phyloP scores from a whole-genome alignment of 768 basidiomycete genomes.

The Pleurotus djamor region DNA sequence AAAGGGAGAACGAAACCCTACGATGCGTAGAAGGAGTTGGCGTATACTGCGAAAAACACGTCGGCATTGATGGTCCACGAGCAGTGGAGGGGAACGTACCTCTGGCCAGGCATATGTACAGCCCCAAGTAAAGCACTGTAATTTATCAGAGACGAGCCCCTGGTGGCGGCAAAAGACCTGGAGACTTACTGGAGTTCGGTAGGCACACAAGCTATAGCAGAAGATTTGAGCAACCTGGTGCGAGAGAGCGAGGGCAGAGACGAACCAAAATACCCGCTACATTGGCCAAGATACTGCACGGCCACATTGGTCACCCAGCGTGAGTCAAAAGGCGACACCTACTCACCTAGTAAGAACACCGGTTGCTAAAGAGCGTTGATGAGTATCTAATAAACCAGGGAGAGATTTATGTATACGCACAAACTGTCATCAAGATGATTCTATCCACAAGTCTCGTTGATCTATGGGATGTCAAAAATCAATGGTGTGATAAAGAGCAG shows the following conservation, averaged over 20 bases:
- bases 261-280: neutral
- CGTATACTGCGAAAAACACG: neutral
- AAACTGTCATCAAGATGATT: slow-evolving; percentile 1
- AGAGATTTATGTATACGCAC: neutral
- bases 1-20: neutral
- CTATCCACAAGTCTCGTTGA: neutral
- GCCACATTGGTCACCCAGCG: neutral
- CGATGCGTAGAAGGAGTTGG: neutral
- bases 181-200: neutral
- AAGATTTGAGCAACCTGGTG: neutral
- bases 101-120: neutral
- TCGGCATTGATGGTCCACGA: neutral
- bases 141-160: neutral
- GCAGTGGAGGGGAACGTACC: neutral
- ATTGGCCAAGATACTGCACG: neutral
- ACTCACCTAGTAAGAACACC: slow-evolving; percentile 1
- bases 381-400: neutral
- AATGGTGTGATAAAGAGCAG: neutral
- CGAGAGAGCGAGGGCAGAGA: neutral
- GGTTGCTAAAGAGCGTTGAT: neutral
- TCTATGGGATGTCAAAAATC: neutral
- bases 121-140: neutral
- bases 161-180: neutral
- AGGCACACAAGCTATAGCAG: neutral
- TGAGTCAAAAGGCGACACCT: neutral